phyloP scores from a whole-genome alignment of 352 stramenopile genomes.

The Paralagenidium karlingii region DNA sequence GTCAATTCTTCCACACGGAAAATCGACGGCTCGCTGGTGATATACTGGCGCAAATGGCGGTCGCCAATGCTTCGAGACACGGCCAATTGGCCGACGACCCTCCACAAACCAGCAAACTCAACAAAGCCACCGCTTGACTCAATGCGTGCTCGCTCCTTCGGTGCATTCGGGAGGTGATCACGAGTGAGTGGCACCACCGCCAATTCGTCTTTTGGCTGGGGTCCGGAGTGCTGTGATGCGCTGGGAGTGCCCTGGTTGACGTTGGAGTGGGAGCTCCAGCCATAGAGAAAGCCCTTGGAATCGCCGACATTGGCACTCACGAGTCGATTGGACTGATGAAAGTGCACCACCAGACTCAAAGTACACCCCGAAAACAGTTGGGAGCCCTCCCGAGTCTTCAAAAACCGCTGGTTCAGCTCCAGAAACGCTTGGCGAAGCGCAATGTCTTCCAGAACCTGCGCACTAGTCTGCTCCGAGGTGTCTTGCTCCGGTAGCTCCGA shows the following conservation, averaged over 20 bases:
- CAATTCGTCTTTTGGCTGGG: no score
- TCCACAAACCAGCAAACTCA: slow-evolving; percentile 48
- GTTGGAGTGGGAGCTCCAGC: no score
- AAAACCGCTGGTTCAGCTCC: slow-evolving; percentile 46
- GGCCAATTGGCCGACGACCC: slow-evolving; percentile 85
- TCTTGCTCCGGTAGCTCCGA: not conserved
- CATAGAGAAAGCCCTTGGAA: slow-evolving; percentile 61
- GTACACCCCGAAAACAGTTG: slow-evolving; percentile 74
- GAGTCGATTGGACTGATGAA: slow-evolving; percentile 29
- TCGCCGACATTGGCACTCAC: slow-evolving; percentile 78
- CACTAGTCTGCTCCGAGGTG: not conserved
- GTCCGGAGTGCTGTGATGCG: not conserved
- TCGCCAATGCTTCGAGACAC: slow-evolving; percentile 90
- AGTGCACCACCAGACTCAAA: slow-evolving; percentile 58
- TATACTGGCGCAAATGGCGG: slow-evolving; percentile 60
- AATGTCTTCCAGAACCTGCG: slow-evolving; percentile 19
- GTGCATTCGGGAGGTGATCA: slow-evolving; percentile 51
- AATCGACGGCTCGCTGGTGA: slow-evolving; percentile 77
- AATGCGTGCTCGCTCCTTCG: slow-evolving; percentile 35
- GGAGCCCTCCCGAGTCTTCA: slow-evolving; percentile 15
- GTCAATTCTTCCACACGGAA: slow-evolving; percentile 19
- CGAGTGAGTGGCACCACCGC: slow-evolving; percentile 15
- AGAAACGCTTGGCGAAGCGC: slow-evolving; percentile 61
- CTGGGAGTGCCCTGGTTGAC: no score
- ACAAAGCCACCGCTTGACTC: slow-evolving; percentile 70